Evolutionary conservation across 331 rosid species (phyloP), one percentile per base, ranked within the genome.

Genomic region (Malus hybrid): DNA sequence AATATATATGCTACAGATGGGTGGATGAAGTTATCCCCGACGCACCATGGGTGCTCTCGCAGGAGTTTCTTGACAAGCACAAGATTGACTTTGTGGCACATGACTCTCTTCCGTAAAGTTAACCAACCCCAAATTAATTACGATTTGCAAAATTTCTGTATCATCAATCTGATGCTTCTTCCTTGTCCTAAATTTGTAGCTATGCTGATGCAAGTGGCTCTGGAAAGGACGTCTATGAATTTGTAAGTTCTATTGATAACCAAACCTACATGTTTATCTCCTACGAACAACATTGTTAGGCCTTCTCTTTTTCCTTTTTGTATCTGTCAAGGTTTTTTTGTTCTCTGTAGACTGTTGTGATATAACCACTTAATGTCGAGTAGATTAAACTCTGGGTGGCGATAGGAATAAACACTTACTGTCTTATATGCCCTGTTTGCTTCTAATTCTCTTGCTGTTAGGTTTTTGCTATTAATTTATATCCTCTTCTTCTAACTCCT

Each of bases 21-120:
- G 86, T 82, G 56, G 86, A 82, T 57, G 86, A 82, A 70, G 86
- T 82, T 54, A 69, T 82, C 65, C 83, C 83, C 9, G 86, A 82
- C 59, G 86, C 86, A 14, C 86, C 86, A 14, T 82, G 96, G 96
- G 96, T 90, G 67, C 72, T 82, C 71, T 74, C 74, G 14, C 93
- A 87, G 82, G 94, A 90, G 76, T 90, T 90, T 85, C 74, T 90
- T 73, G 96, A 93, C 80, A 88, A 87, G 77, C 91, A 93, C 83
- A 84, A 85, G 6, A 90, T 93, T 67, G 96, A 90, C 80, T 94
- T 78, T 73, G 95, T 91, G 48, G 99, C 97, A 72, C 99, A 93
- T 70, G 97, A 90, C 67, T 82, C 97, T 79, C 96, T 93, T 82
- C 97, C 97, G 98, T 94, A 90, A 88, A 95, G 76, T 84, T 81